Base-by-base conservation (phyloP, 2,329 filamentous ascomycete species). In the Diaporthe ilicicola region DNA sequence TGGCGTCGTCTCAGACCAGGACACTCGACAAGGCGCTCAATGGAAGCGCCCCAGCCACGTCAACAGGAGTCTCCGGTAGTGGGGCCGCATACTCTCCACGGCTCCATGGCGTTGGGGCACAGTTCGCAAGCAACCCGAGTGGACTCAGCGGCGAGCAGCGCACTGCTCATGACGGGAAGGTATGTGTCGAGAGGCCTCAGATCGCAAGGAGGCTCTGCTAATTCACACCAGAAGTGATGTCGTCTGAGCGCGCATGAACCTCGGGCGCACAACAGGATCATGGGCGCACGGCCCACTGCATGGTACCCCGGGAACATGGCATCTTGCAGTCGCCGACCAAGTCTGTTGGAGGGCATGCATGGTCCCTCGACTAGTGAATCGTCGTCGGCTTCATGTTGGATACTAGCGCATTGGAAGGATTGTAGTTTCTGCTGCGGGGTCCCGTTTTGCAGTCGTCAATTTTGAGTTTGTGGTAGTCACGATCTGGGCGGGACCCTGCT, bases 381-480 rank as follows among this genome's bases (percentile, higher is more conserved):
- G 2, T 24, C 12, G 15, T 13, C 1, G 3, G 24, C 15, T n/a
- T 24, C 34, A 29, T 8, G 24, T 29, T 17, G 12, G 15, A 12
- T 15, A 19, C 15, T 2, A 32, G 8, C 22, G n/a, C 10, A 46
- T 8, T 15, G 5, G 15, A 1, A 15, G 15, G 27, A 17, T 13
- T 32, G 22, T 22, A 4, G 24, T 46, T 22, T 12, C 8, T 32
- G 56, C 39, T 2, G 42, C 2, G 13, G 32, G 59, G 59, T 48
- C 59, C 22, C 22, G 46, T 42, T 42, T 62, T 62, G 7, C 13
- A 29, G 59, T 62, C 29, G 59, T 62, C 9, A 13, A 3, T 34
- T 62, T 62, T 37, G 46, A 12, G 59, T 48, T 59, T 48, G 56
- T 32, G 4, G 32, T 61, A 44, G 39, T 17, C 29, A 17, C 24